A percentile compares a stretch with the other conserved stretches of the same genome.
These are phyloP conservation scores for Euphorbia pulcherrima DNA, from an alignment of 345 rosid species.

Conservation along the genomic window DNA sequence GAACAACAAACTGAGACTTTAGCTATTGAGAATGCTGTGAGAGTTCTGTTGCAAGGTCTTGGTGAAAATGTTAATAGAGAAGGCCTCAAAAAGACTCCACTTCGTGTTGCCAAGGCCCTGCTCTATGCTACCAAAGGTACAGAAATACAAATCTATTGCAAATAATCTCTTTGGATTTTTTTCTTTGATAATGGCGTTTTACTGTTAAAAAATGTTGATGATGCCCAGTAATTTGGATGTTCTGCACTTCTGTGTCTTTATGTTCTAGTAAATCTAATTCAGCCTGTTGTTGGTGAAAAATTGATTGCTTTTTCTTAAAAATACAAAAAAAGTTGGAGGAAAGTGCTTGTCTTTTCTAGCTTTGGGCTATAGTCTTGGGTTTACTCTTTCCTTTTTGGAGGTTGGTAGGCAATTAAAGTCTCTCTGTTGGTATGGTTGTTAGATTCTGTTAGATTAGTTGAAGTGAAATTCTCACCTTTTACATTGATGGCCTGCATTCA, in stretches of 20 bases:
- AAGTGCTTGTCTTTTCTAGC: background rate
- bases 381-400: background rate
- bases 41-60: conserved; percentile 70
- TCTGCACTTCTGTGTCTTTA: background rate
- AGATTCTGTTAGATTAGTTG: background rate
- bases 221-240: background rate
- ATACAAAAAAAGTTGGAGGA: background rate
- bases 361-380: background rate
- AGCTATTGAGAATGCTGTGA: conserved; percentile 79
- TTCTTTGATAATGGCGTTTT: too few relatives aligned
- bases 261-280: background rate
- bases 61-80: conserved; percentile 77
- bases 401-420: background rate
- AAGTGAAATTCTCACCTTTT: background rate
- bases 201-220: too few relatives aligned
- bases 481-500: background rate
- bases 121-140: conserved; percentile 80
- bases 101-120: conserved; percentile 93
- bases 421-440: too few relatives aligned
- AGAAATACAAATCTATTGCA: background rate
- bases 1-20: conserved; percentile 56
- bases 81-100: conserved; percentile 85
- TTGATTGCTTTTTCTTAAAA: background rate
- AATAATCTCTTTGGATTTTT: too few relatives aligned
- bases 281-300: background rate